Evolutionary conservation across 75 land plant species (phyloP), one percentile per base, ranked within the genome.

Genomic region (Sequoiadendron giganteum): DNA sequence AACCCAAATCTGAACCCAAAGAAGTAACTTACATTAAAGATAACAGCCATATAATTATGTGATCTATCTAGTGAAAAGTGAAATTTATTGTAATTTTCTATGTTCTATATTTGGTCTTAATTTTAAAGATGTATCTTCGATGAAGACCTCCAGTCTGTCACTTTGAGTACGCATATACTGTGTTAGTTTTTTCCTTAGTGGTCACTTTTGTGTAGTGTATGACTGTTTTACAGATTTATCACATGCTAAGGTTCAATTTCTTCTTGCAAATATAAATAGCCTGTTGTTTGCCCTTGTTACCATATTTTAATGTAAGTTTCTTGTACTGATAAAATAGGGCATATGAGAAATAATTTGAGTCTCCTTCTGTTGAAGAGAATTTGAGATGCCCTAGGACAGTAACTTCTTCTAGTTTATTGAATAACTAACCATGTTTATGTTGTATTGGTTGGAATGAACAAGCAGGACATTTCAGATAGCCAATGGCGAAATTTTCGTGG

Each of bases 401-500:
- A 39, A 42, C 10, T 82, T 45, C 16, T 82, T 65, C 70, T 30
- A 82, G 48, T 82, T 25, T 21, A 21, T 43, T 82, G 84, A 43
- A 82, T 43, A 7, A 28, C 30, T 19, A 15, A 15, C 40, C 1
- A 15, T 82, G 38, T 45, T 42, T 36, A 6, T 82, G 49, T 45
- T 10, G 28, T 2, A 42, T 82, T 42, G 48, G 38, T 42, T 82
- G 49, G 84, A 10, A 45, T 38, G 43, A 79, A 84, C 48, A 56
- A 52, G 83, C 90, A 97, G 99, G 99, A 97, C 89, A 85, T 91
- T 42, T 97, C 99, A 72, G 99, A 97, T 90, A 89, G 94, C 19
- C 99, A 97, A 91, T 97, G 99, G 99, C 91, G 95, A 87, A 97
- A 95, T 76, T 97, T 97, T 73, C 95, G 96, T 25, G 92, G 89